A percentile compares a stretch with the other conserved stretches of the same genome.
Conservation (phyloP, 352 stramenopile genomes). For the Pythium sukuiense region DNA sequence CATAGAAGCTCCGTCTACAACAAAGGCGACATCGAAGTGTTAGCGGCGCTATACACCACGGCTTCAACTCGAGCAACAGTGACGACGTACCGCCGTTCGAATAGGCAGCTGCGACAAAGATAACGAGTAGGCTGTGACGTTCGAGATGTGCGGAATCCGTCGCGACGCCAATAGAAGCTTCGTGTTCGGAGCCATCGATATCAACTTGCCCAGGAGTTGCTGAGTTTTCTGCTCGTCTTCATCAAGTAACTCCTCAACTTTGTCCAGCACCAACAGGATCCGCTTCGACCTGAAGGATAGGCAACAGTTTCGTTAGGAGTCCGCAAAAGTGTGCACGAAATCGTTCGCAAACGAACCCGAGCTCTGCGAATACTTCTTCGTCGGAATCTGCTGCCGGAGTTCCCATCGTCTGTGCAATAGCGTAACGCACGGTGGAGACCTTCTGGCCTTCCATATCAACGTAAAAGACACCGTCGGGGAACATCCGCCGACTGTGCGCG, state of each 20-base stretch:
- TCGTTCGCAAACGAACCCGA: slow-evolving; percentile 31
- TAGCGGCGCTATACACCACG: background rate
- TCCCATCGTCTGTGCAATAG: slow-evolving; percentile 73
- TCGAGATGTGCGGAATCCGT: slow-evolving; percentile 74
- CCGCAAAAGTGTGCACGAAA: too few species aligned
- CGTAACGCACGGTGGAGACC: slow-evolving; percentile 72
- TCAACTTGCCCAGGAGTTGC: slow-evolving; percentile 61
- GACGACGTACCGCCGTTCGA: slow-evolving; percentile 47
- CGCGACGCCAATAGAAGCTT: slow-evolving; percentile 69
- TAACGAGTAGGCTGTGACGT: slow-evolving; percentile 68
- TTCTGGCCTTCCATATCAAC: slow-evolving; percentile 82
- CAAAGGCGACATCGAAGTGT: slow-evolving; percentile 48
- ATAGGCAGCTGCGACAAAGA: slow-evolving; percentile 68
- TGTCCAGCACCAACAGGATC: slow-evolving; percentile 66
- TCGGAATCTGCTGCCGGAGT: slow-evolving; percentile 72
- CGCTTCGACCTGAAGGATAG: too few species aligned
- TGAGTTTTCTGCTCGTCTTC: slow-evolving; percentile 72
- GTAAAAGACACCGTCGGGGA: slow-evolving; percentile 80
- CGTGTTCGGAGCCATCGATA: slow-evolving; percentile 58
- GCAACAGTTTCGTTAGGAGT: too few species aligned
- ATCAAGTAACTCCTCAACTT: slow-evolving; percentile 76
- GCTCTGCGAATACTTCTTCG: slow-evolving; percentile 74
- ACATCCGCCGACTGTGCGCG: slow-evolving; percentile 70
- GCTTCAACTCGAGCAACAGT: too few species aligned
- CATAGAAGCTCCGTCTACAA: slow-evolving; percentile 65